Conservation (phyloP, 129 eudicot species). For the Artemisia annua region DNA sequence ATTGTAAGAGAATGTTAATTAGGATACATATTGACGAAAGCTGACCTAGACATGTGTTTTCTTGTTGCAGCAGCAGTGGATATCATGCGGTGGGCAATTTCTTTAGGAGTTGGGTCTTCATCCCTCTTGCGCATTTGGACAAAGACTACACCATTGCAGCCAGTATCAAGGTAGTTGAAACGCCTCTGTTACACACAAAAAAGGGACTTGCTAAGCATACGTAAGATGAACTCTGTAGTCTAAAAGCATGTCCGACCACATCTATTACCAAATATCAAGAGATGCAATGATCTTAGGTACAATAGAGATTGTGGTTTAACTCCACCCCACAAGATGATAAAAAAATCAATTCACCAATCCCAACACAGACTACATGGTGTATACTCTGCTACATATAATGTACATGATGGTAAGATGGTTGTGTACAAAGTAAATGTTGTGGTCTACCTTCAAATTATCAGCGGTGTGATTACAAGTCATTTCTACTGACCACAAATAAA, state of each 20-base stretch:
- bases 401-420: no score
- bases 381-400: no score
- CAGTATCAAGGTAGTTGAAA: constrained; percentile 78
- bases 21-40: neutral
- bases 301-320: no score
- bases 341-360: no score
- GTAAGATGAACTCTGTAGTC: neutral
- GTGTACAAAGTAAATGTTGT: no score
- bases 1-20: neutral
- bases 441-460: no score
- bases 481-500: neutral
- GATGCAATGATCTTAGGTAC: no score
- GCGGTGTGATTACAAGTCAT: no score
- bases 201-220: neutral
- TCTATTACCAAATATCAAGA: no score
- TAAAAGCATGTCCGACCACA: no score
- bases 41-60: constrained; percentile 83
- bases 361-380: no score
- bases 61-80: constrained; percentile 64
- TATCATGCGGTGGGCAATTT: constrained; percentile 80
- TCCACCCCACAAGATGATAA: no score
- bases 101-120: constrained; percentile 82
- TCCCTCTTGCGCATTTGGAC: constrained; percentile 78
- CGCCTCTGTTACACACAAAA: constrained; percentile 58
- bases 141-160: constrained; percentile 93